Conservation (phyloP, 495 filamentous ascomycete genomes). For the Tuber microsphaerosporum region DNA sequence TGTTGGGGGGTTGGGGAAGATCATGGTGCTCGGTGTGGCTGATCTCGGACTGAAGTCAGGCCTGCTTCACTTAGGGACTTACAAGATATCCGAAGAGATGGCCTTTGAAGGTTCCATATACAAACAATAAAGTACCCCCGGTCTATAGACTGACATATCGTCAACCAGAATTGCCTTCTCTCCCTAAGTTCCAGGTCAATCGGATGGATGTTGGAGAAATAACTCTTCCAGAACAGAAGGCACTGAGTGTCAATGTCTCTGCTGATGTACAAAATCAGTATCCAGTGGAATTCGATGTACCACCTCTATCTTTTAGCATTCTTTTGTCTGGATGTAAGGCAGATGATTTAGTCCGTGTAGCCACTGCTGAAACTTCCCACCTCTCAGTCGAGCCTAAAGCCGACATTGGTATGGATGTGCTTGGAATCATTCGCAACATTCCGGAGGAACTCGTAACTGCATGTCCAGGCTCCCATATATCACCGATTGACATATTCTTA, state of each 20-base stretch:
- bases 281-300: constrained; percentile 64
- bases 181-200: constrained; percentile 72
- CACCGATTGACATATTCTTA: constrained; percentile 79
- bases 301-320: constrained; percentile 73
- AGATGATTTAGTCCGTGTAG: constrained; percentile 55
- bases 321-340: constrained; percentile 66
- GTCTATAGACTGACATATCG: constrained; percentile 28
- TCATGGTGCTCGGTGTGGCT: constrained; percentile 64
- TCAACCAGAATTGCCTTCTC: constrained; percentile 56
- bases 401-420: constrained; percentile 59
- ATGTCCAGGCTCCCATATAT: constrained; percentile 68
- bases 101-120: constrained; percentile 62
- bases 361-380: constrained; percentile 60
- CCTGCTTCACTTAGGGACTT: constrained; percentile 65
- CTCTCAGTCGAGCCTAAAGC: constrained; percentile 59
- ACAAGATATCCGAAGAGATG: constrained; percentile 61
- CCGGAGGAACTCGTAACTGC: constrained; percentile 60
- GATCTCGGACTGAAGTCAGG: constrained; percentile 67
- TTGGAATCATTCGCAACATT: constrained; percentile 60
- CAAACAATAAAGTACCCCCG: constrained; percentile 21
- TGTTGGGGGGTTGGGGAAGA: constrained; percentile 60
- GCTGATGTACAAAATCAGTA: constrained; percentile 63
- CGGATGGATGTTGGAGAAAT: constrained; percentile 68
- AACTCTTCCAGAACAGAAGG: constrained; percentile 49
- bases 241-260: constrained; percentile 70